phyloP scores from a whole-genome alignment of 1,284 basidiomycete genomes.

The Leccinum pallidistipes region DNA sequence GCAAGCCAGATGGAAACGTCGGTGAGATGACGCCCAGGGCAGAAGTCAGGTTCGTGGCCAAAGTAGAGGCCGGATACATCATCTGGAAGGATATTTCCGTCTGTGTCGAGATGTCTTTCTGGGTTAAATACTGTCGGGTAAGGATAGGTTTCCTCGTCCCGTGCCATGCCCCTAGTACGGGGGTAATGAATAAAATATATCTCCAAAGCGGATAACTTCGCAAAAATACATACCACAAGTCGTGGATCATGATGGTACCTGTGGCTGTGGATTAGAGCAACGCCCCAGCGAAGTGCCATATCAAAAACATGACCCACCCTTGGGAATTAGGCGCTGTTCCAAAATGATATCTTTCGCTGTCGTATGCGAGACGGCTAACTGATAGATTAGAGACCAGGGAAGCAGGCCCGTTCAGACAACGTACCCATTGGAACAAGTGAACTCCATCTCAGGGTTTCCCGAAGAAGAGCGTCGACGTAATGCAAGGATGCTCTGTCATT shows the following conservation, averaged over 20 bases:
- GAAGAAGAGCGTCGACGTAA: conserved; percentile 31
- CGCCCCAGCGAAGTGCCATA: not conserved
- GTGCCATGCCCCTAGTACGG: conserved; percentile 20
- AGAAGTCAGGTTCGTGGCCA: conserved; percentile 25
- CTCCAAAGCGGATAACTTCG: not conserved
- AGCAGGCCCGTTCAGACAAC: not conserved
- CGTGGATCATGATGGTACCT: conserved; percentile 25
- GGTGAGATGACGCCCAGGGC: conserved; percentile 27
- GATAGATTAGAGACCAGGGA: not conserved
- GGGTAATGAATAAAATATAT: not conserved
- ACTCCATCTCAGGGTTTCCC: conserved; percentile 29
- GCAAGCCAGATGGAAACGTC: conserved; percentile 21
- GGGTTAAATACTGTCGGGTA: conserved; percentile 26
- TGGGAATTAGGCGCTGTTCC: conserved; percentile 26
- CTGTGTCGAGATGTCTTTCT: conserved; percentile 20
- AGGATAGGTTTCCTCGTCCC: conserved; percentile 24
- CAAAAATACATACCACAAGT: conserved; percentile 19
- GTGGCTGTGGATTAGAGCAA: not conserved
- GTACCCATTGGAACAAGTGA: conserved; percentile 27
- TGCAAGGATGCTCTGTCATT: conserved; percentile 22
- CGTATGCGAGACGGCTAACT: conserved; percentile 24
- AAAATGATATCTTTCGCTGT: conserved; percentile 28
- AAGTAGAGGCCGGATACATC: conserved; percentile 17
- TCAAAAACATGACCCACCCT: conserved; percentile 17
- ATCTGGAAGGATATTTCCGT: conserved; percentile 19